Evolutionary conservation across 2,329 filamentous ascomycete genomes (phyloP).

Genomic region (Sarocladium brachiariae): DNA sequence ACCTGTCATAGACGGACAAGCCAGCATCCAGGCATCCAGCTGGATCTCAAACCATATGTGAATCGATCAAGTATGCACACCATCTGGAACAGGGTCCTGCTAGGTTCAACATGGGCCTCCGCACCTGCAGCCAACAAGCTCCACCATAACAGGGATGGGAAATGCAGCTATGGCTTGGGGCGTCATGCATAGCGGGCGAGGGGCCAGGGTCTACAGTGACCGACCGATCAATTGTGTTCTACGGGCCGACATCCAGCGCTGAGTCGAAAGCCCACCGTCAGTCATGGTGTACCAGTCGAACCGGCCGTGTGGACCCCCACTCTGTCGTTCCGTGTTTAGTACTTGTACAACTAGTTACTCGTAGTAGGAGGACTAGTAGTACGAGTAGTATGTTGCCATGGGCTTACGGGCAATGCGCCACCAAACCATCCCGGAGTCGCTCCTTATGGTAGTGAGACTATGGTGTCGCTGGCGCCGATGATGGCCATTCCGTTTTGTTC

Average conservation of each 20-base stretch:
- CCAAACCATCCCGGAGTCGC: background rate
- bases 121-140: background rate
- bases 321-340: background rate
- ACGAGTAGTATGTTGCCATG: background rate
- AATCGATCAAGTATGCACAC: slow-evolving; percentile 9
- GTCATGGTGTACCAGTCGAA: background rate
- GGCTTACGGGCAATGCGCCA: background rate
- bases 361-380: too few species aligned
- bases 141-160: slow-evolving; percentile 1
- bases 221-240: background rate
- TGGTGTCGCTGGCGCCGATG: background rate
- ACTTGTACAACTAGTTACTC: too few species aligned
- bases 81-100: slow-evolving; percentile 7
- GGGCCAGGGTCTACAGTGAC: background rate
- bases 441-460: background rate
- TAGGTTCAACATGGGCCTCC: slow-evolving; percentile 5
- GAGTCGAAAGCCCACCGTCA: background rate
- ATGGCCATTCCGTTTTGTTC: background rate
- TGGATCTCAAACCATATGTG: slow-evolving; percentile 3
- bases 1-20: too few species aligned
- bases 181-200: background rate
- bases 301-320: slow-evolving; percentile 4
- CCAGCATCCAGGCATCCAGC: too few species aligned
- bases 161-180: slow-evolving; percentile 5
- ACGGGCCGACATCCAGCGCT: background rate